These are phyloP conservation scores for Neurospora sp. DNA, from an alignment of 495 filamentous ascomycete genomes.

Conservation along the genomic window DNA sequence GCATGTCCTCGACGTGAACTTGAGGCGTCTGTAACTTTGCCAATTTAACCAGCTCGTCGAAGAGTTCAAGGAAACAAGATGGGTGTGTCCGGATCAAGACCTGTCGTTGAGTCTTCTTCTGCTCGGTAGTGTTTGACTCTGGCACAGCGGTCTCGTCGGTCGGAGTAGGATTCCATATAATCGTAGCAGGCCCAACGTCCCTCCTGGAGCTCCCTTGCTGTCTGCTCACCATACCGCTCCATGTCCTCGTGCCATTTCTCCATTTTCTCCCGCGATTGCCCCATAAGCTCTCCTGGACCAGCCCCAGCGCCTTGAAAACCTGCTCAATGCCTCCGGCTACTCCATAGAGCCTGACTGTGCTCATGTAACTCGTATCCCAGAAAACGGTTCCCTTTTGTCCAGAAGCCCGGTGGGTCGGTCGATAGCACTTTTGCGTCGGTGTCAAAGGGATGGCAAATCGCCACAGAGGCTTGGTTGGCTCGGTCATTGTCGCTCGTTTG, in stretches of 20 bases:
- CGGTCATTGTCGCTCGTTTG: slow-evolving; percentile 81
- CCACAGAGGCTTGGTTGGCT: slow-evolving; percentile 71
- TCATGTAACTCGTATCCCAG: slow-evolving; percentile 96
- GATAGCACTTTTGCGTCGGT: slow-evolving; percentile 80
- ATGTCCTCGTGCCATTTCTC: slow-evolving; percentile 59
- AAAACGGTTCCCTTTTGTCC: slow-evolving; percentile 48
- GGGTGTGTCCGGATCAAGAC: slow-evolving; percentile 76
- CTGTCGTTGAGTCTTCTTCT: slow-evolving; percentile 40
- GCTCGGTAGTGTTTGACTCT: not conserved
- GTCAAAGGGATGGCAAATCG: slow-evolving; percentile 76
- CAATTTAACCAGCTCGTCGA: slow-evolving; percentile 62
- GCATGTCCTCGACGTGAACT: slow-evolving; percentile 75
- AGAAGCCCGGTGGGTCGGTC: slow-evolving; percentile 75
- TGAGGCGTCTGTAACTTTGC: slow-evolving; percentile 61
- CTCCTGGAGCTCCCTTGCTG: slow-evolving; percentile 42
- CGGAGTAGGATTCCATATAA: slow-evolving; percentile 53
- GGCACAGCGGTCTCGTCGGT: slow-evolving; percentile 10
- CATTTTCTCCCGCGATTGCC: slow-evolving; percentile 58
- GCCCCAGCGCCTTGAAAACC: slow-evolving; percentile 52
- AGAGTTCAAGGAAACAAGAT: slow-evolving; percentile 75
- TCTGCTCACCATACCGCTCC: slow-evolving; percentile 55
- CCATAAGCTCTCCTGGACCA: slow-evolving; percentile 50
- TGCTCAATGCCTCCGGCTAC: slow-evolving; percentile 48
- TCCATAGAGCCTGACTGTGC: slow-evolving; percentile 74
- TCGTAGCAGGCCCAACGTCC: slow-evolving; percentile 63